phyloP scores from a whole-genome alignment of 75 land plant species.

The Azolla pinnata region DNA sequence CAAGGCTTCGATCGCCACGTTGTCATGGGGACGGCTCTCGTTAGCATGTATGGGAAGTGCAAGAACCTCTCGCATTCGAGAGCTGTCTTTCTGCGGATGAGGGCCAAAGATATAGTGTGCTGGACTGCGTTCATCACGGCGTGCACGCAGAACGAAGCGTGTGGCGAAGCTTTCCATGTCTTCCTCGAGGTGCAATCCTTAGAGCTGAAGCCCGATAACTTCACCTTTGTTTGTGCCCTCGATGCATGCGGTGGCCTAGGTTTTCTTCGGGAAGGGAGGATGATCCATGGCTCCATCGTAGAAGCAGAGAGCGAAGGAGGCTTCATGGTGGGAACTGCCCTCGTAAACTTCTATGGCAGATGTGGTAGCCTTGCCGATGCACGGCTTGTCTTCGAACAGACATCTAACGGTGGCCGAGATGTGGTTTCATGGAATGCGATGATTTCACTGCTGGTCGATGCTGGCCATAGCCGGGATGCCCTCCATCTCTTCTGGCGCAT shows the following conservation, averaged over 20 bases:
- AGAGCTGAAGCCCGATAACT: constrained; percentile 22
- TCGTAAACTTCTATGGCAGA: constrained; percentile 34
- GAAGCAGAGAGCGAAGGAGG: constrained; percentile 8
- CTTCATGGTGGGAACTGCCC: constrained; percentile 21
- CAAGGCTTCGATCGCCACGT: constrained; percentile 45
- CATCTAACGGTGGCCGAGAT: constrained; percentile 22
- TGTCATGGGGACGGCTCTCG: constrained; percentile 50
- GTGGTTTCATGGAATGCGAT: constrained; percentile 34
- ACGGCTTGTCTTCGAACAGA: constrained; percentile 14
- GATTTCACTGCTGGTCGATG: constrained; percentile 58
- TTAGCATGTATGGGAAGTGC: constrained; percentile 66
- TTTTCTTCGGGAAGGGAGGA: constrained; percentile 5
- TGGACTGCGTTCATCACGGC: constrained; percentile 39
- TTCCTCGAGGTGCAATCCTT: constrained; percentile 20
- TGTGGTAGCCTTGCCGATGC: constrained; percentile 21
- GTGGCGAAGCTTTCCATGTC: constrained; percentile 21
- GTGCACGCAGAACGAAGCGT: constrained; percentile 15
- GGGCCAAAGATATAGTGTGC: constrained; percentile 23
- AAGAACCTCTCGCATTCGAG: constrained; percentile 31
- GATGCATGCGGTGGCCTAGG: constrained; percentile 14
- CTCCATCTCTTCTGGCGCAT: constrained; percentile 39
- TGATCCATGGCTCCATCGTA: constrained; percentile 7
- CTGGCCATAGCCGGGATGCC: constrained; percentile 49
- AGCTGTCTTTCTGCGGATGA: constrained; percentile 30
- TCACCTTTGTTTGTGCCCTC: constrained; percentile 24